Evolutionary conservation across 2,329 filamentous ascomycete genomes (phyloP), one percentile per base, ranked within the genome.

Genomic region (Blastomyces percursus): DNA sequence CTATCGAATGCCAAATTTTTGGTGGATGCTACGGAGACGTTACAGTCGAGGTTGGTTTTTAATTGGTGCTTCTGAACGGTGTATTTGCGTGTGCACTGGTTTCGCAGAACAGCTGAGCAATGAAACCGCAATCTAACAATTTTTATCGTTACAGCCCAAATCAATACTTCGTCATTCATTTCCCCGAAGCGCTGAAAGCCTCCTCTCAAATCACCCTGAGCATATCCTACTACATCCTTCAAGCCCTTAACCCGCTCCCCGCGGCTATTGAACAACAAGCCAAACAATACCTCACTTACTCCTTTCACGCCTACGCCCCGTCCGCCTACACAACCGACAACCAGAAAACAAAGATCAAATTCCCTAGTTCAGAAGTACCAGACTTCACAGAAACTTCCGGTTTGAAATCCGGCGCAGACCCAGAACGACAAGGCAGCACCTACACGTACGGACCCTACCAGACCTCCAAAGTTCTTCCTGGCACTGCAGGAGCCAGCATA

Each of bases 301-400:
- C 85, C 62, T 95, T 96, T 80, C 93, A 90, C 65, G 89, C 89
- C 67, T 96, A 96, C 77, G 84, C 82, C 56, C 87, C 87, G 19
- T 95, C 90, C 11, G 87, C 88, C 65, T 99, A 99, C 79, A 78
- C 82, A 21, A 96, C 91, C 16, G 75, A 84, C 70, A 96, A 96
- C 79, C 94, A 99, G 76, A 96, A 96, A 84, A 97, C 94, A 48
- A 96, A 97, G 77, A 78, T 99, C 77, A 96, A 96, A 80, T 86
- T 96, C 69, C 84, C 89, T 57, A 88, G 85, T 61, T 79, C 83
- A 66, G 87, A 90, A 69, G 82, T 96, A 35, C 89, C 91, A 63
- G 91, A 96, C 72, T 96, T 90, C 76, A 96, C 91, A 61, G 86
- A 84, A 66, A 82, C 95, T 21, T 81, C 83, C 24, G 76, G 79